phyloP scores from a whole-genome alignment of 2,329 filamentous ascomycete species.

The Pseudocercospora eumusae region DNA sequence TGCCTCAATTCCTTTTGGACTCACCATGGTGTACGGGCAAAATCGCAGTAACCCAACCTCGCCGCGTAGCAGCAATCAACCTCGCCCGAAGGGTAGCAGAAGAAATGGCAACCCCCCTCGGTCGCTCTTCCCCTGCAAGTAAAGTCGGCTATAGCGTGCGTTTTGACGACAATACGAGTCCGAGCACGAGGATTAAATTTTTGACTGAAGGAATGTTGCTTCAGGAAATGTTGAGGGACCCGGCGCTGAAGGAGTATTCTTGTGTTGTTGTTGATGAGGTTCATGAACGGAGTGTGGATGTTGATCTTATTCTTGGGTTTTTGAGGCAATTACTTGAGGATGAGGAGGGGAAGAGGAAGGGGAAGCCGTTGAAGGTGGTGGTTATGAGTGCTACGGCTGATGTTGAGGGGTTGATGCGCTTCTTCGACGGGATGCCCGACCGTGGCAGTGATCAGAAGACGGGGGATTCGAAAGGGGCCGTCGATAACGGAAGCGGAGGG shows the following conservation, averaged over 20 bases:
- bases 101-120: conserved; percentile 71
- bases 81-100: conserved; percentile 83
- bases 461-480: neutral
- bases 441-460: neutral
- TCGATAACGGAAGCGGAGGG: neutral
- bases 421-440: conserved; percentile 63
- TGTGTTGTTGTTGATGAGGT: conserved; percentile 94
- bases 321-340: conserved; percentile 72
- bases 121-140: conserved; percentile 58
- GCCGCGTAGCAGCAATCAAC: conserved; percentile 89
- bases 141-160: conserved; percentile 90
- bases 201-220: conserved; percentile 95
- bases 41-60: conserved; percentile 91
- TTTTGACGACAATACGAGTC: conserved; percentile 85
- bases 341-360: conserved; percentile 56
- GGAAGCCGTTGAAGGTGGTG: conserved; percentile 76
- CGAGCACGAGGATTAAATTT: conserved; percentile 84
- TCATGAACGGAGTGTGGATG: conserved; percentile 92
- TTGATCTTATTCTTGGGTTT: conserved; percentile 88
- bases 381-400: conserved; percentile 98
- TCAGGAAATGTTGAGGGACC: conserved; percentile 87
- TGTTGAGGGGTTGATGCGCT: conserved; percentile 72
- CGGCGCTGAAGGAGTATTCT: conserved; percentile 79
- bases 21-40: conserved; percentile 83
- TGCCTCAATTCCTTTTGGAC: conserved; percentile 81